Conservation (phyloP, 768 basidiomycete species). For the Russula ochroleuca region DNA sequence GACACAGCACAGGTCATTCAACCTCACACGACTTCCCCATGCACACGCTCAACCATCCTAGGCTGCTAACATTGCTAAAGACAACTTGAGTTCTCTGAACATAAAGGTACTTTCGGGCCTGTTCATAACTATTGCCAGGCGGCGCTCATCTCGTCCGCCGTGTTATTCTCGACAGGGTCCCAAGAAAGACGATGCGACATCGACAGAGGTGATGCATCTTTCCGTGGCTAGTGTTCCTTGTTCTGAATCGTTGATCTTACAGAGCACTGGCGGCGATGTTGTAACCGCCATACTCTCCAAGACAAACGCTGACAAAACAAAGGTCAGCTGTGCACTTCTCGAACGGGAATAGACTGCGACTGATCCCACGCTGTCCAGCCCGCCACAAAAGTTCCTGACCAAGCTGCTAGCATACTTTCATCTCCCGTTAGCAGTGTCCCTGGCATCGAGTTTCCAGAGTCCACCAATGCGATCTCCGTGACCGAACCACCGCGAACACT, state of each 20-base stretch:
- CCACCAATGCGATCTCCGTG: background rate
- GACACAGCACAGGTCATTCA: conserved; percentile 19
- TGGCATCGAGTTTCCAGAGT: background rate
- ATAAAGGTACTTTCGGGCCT: background rate
- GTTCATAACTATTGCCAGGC: background rate
- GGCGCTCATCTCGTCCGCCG: background rate
- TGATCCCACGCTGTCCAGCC: conserved; percentile 9
- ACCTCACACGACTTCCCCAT: background rate
- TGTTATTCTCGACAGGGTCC: background rate
- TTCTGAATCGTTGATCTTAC: background rate
- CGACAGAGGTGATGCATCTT: conserved; percentile 10
- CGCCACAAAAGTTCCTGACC: background rate
- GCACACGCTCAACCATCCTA: conserved; percentile 1
- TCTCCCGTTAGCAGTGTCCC: background rate
- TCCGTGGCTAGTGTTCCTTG: background rate
- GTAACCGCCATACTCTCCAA: background rate
- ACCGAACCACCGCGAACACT: background rate
- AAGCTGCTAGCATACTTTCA: background rate
- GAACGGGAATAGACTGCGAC: background rate
- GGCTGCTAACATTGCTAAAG: conserved; percentile 18
- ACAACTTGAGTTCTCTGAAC: background rate
- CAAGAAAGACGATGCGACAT: background rate
- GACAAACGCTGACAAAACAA: background rate
- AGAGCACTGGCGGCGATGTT: background rate
- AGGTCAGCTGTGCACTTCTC: conserved; percentile 13